Evolutionary conservation across 2,329 filamentous ascomycete genomes (phyloP).

Genomic region (Simplicillium aogashimaense): DNA sequence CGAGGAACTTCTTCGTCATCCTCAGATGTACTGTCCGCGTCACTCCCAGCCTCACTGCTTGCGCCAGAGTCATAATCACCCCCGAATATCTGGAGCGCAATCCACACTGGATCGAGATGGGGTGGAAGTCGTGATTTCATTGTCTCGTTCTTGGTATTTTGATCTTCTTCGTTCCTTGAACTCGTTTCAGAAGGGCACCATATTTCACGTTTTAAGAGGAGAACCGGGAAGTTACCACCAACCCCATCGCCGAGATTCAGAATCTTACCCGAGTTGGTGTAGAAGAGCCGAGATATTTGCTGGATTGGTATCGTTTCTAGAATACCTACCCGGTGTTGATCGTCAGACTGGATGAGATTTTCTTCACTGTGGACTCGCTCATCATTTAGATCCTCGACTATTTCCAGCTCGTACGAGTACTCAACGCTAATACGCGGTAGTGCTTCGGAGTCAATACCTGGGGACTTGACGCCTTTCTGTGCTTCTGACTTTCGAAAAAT

Average conservation of each 20-base stretch:
- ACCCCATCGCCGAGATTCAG: conserved; percentile 61
- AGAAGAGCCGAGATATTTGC: conserved; percentile 80
- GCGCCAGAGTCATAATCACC: conserved; percentile 38
- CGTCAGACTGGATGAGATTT: conserved; percentile 19
- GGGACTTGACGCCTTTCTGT: neutral
- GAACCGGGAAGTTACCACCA: conserved; percentile 27
- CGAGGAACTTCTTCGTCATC: no score
- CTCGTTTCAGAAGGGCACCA: conserved; percentile 9
- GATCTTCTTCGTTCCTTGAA: conserved; percentile 2
- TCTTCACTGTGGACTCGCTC: conserved; percentile 40
- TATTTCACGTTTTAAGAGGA: conserved; percentile 21
- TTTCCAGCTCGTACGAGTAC: conserved; percentile 71
- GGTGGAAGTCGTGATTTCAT: conserved; percentile 40
- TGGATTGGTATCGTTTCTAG: conserved; percentile 42
- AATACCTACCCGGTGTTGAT: conserved; percentile 19
- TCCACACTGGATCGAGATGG: conserved; percentile 81
- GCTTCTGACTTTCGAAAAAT: conserved; percentile 56
- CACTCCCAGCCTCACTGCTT: neutral
- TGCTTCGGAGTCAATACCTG: no score
- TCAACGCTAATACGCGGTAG: conserved; percentile 9
- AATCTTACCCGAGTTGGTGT: conserved; percentile 82
- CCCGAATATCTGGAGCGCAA: conserved; percentile 77
- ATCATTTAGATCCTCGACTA: conserved; percentile 69
- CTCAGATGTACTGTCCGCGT: conserved; percentile 8
- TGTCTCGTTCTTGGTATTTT: no score